A percentile compares a stretch with the other conserved stretches of the same genome.
Conservation (phyloP, 2,329 filamentous ascomycete genomes). For the Rhytidhysteron rufulum region DNA sequence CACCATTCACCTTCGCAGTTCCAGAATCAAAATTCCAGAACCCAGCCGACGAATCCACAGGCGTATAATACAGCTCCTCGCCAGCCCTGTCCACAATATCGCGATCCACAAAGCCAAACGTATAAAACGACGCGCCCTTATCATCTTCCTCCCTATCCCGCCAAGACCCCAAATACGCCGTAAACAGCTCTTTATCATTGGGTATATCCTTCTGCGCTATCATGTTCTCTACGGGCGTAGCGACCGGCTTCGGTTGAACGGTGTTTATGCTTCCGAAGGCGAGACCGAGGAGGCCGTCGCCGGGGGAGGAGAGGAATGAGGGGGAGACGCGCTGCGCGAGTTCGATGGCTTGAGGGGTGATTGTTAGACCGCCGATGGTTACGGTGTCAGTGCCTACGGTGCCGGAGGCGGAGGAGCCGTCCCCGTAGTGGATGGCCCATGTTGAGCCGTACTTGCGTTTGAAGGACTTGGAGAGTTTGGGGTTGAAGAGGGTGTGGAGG, state of each 20-base stretch:
- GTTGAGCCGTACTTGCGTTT: constrained; percentile 45
- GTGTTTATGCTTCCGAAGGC: constrained; percentile 64
- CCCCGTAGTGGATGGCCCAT: constrained; percentile 68
- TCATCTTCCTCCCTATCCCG: constrained; percentile 45
- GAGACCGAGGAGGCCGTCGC: constrained; percentile 65
- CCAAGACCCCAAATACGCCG: constrained; percentile 58
- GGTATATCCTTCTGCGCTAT: constrained; percentile 56
- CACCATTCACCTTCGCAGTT: constrained; percentile 56
- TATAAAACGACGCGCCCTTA: constrained; percentile 60
- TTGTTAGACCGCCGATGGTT: constrained; percentile 56
- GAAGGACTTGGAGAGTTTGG: constrained; percentile 59
- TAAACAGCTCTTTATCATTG: constrained; percentile 56
- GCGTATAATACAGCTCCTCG: constrained; percentile 56
- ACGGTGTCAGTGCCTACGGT: constrained; percentile 62
- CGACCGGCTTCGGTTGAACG: constrained; percentile 51
- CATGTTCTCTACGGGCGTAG: constrained; percentile 68
- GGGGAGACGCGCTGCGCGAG: constrained; percentile 57
- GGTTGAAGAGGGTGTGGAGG: constrained; percentile 56
- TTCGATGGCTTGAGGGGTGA: constrained; percentile 63
- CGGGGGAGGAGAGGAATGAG: constrained; percentile 53
- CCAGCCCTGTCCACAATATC: constrained; percentile 54
- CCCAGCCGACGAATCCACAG: constrained; percentile 60
- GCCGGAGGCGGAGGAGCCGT: constrained; percentile 64
- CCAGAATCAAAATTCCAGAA: constrained; percentile 66
- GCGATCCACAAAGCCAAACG: constrained; percentile 68